Conservation (phyloP, 192 early-diverging fungal genomes). For the Gryganskiella cystojenkinii region DNA sequence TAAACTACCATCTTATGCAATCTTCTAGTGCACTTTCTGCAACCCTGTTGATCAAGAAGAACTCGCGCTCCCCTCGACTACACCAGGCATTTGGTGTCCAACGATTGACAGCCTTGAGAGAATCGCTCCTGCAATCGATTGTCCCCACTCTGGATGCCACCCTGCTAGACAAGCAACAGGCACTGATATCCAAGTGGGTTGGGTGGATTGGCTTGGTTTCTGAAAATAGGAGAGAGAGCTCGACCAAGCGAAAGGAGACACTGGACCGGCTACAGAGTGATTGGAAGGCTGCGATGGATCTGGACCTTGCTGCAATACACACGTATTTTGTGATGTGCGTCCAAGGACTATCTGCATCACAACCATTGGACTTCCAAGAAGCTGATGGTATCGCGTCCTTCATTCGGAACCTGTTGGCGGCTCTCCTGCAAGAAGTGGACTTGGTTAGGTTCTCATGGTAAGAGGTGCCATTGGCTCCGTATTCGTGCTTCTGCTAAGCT, state of each 20-base stretch:
- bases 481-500: conserved; percentile 10
- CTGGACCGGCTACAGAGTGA: conserved; percentile 25
- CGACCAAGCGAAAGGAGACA: conserved; percentile 25
- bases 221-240: conserved; percentile 38
- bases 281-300: conserved; percentile 29
- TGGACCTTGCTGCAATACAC: conserved; percentile 30
- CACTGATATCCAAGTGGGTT: conserved; percentile 41
- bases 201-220: conserved; percentile 36
- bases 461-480: conserved; percentile 18
- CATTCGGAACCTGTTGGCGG: conserved; percentile 30
- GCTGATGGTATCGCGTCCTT: conserved; percentile 43
- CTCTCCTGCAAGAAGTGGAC: conserved; percentile 39
- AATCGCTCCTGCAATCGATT: conserved; percentile 21
- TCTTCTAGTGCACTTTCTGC: conserved; percentile 29
- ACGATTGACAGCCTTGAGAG: conserved; percentile 28
- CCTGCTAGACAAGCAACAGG: conserved; percentile 34
- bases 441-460: conserved; percentile 47
- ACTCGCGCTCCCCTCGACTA: conserved; percentile 40
- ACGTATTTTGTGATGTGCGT: conserved; percentile 32
- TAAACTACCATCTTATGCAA: conserved; percentile 14
- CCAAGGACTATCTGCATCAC: conserved; percentile 40
- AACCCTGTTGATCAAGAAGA: conserved; percentile 37
- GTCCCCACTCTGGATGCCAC: conserved; percentile 35
- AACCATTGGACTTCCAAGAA: conserved; percentile 40
- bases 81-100: conserved; percentile 37